Evolutionary conservation across 805 yeast species (phyloP).

Genomic region (Lipomyces yamadae): DNA sequence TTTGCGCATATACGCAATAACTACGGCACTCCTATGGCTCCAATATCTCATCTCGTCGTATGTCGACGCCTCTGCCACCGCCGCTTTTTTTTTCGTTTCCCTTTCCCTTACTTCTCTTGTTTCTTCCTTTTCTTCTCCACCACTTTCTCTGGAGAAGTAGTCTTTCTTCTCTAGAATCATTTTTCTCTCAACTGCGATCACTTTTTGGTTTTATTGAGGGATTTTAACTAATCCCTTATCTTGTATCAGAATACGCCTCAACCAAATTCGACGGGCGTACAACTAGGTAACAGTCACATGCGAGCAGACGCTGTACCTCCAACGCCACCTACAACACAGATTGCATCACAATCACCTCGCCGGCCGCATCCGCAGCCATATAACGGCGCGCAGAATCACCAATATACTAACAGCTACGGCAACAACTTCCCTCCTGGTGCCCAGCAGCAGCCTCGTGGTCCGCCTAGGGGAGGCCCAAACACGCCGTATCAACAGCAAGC

Average conservation of each 20-base stretch:
- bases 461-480: conserved; percentile 23
- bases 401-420: conserved; percentile 16
- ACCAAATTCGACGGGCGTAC: conserved; percentile 21
- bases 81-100: conserved; percentile 21
- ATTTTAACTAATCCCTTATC: conserved; percentile 21
- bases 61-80: conserved; percentile 22
- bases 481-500: conserved; percentile 19
- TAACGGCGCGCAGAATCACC: conserved; percentile 5
- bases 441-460: conserved; percentile 30
- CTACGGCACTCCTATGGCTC: background rate
- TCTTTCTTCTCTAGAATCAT: conserved; percentile 20
- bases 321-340: conserved; percentile 20
- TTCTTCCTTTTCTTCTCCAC: conserved; percentile 15
- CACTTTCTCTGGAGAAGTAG: conserved; percentile 28
- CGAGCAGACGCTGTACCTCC: conserved; percentile 33
- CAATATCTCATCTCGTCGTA: conserved; percentile 22
- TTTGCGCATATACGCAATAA: conserved; percentile 11
- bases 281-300: conserved; percentile 36
- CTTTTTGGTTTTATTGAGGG: conserved; percentile 18
- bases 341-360: conserved; percentile 36
- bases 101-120: conserved; percentile 5
- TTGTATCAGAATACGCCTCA: conserved; percentile 12
- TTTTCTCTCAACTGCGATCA: conserved; percentile 4
- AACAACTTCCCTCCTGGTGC: conserved; percentile 12
- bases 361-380: conserved; percentile 26